A percentile compares a stretch with the other conserved stretches of the same genome.
Conservation (phyloP, 1,139 yeast genomes). For the Scheffersomyces parashehatae region DNA sequence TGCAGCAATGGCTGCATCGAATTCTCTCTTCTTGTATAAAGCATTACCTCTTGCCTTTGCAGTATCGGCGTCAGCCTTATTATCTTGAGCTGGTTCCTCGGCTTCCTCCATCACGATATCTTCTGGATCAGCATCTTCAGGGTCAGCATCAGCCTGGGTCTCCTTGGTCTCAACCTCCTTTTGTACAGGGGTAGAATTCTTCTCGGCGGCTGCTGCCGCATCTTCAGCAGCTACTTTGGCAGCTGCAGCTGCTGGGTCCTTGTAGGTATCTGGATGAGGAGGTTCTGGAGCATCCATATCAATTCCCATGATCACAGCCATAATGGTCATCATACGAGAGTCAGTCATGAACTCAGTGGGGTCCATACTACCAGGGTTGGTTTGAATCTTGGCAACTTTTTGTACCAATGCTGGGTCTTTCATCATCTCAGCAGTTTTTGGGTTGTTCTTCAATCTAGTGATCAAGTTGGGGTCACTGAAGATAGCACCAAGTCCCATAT, state of each 20-base stretch:
- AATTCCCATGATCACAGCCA: conserved; percentile 86
- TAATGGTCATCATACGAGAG: conserved; percentile 83
- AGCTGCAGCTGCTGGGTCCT: conserved; percentile 9
- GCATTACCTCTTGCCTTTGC: conserved; percentile 86
- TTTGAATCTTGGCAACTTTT: conserved; percentile 64
- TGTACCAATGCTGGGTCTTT: conserved; percentile 83
- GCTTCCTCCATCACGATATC: conserved; percentile 40
- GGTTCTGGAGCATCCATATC: conserved; percentile 57
- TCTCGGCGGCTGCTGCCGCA: conserved; percentile 5
- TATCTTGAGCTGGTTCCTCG: conserved; percentile 21
- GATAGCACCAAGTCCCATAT: conserved; percentile 73
- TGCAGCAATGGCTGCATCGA: conserved; percentile 87
- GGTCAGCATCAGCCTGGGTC: conserved; percentile 3
- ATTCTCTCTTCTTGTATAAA: conserved; percentile 81
- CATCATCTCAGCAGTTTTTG: conserved; percentile 84
- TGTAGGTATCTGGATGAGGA: conserved; percentile 15
- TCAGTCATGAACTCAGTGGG: conserved; percentile 68
- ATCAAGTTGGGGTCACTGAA: conserved; percentile 81
- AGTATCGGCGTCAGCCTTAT: conserved; percentile 65
- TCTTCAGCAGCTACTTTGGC: conserved; percentile 19
- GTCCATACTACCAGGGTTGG: conserved; percentile 69
- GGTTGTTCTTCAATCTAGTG: conserved; percentile 74
- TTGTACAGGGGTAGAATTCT: conserved; percentile 24
- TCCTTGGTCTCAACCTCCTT: conserved; percentile 3
- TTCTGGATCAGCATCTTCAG: conserved; percentile 21